Evolutionary conservation across 176 grass and related monocot genomes (phyloP).

Genomic region (Oropetium thomaeum): DNA sequence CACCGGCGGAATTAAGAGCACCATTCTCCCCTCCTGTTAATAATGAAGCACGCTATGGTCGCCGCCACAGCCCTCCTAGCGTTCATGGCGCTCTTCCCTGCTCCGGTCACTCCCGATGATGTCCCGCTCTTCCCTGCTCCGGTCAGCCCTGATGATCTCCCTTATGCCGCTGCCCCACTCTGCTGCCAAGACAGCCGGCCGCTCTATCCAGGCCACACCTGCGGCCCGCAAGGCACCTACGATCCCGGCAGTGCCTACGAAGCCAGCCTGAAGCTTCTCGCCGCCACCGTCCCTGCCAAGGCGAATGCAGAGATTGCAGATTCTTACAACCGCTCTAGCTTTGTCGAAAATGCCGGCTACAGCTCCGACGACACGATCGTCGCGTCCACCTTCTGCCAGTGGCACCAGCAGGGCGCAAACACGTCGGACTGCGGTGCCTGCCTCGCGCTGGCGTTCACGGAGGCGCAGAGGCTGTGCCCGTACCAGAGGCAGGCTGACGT

Average conservation of each 20-base stretch:
- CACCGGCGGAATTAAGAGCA: no score
- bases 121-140: neutral
- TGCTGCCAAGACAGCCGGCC: neutral
- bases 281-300: neutral
- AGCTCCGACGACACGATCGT: neutral
- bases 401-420: neutral
- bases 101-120: no score
- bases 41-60: neutral
- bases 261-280: slow-evolving; percentile 30
- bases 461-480: neutral
- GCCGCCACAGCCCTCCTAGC: neutral
- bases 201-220: neutral
- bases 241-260: slow-evolving; percentile 25
- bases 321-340: neutral
- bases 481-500: neutral
- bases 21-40: neutral
- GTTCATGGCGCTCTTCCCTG: neutral
- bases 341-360: neutral
- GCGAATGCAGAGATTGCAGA: no score
- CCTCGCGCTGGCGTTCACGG: neutral
- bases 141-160: neutral
- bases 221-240: neutral
- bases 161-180: no score
- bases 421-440: neutral
- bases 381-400: neutral